Evolutionary conservation across 2,329 filamentous ascomycete genomes (phyloP), one percentile per base, ranked within the genome.

Genomic region (Triangularia verruculosa): DNA sequence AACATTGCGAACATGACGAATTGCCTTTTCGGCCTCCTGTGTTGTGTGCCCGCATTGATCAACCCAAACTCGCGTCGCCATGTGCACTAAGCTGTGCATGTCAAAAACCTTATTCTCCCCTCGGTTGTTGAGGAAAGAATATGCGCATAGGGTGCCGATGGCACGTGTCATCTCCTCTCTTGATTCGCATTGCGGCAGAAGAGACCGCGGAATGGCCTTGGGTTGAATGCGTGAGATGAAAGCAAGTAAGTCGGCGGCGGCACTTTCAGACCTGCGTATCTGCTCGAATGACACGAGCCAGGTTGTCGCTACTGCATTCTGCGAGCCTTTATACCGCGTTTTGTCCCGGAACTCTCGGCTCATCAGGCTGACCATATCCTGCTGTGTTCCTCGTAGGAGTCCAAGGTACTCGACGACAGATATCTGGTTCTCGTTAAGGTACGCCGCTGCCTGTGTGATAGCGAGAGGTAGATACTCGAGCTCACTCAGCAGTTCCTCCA

Each of bases 151-250:
- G 1, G 66, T 72, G 3, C 74, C 74, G n/a, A 78, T 70, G 0
- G 74, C 73, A 3, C 63, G 1, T 12, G 68, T 64, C 67, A 71
- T 61, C 11, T 65, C 43, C 47, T 69, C 66, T 12, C 70, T 43
- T 0, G 66, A 68, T 0, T 54, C 17, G 0, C 25, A 30, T 0
- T 1, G 2, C 77, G 66, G 66, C 2, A 68, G 64, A 0, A 80
- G 66, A 1, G 75, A 72, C 30, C 63, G 66, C 2, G 78, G 64
- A 9, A 66, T 68, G 75, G 56, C 73, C 63, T 76, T 77, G 0
- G 75, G 72, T 62, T 79, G 75, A 52, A 82, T 75, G 22, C 70
- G 76, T 1, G 76, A 76, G 15, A 78, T 73, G 57, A 79, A 77
- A 0, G 70, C 73, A 0, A 83, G 70, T 39, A 78, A 62, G 0